Percentiles rank a stretch among this genome's conserved stretches.
Conservation (phyloP, 768 basidiomycete species). For the Podaxis sp. region DNA sequence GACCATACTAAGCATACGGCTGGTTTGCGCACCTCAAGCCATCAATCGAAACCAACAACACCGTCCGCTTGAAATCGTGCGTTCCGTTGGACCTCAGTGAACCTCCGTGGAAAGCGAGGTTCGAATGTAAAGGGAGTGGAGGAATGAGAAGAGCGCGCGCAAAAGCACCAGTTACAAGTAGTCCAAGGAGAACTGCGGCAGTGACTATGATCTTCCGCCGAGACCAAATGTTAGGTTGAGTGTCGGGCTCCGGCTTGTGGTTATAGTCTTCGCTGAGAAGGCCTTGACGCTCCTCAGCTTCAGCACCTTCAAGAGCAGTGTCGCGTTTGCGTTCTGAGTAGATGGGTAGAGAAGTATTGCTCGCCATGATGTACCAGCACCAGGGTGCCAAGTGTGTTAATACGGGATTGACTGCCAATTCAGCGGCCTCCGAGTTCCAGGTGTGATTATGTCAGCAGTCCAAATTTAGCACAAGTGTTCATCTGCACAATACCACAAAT, state of each 20-base stretch:
- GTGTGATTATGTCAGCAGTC: conserved; percentile 3
- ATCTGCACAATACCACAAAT: neutral
- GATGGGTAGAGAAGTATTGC: neutral
- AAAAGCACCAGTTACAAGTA: conserved; percentile 44
- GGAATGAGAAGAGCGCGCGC: conserved; percentile 33
- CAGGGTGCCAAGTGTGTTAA: neutral
- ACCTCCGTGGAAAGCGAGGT: conserved; percentile 35
- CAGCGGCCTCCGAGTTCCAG: neutral
- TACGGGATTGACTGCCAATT: neutral
- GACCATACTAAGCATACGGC: neutral
- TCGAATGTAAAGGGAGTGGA: neutral
- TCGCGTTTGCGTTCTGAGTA: neutral
- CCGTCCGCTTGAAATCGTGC: conserved; percentile 77
- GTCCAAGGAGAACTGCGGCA: conserved; percentile 38
- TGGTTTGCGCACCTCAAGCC: conserved; percentile 60
- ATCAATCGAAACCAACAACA: conserved; percentile 85
- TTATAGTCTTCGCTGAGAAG: conserved; percentile 34
- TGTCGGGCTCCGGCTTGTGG: conserved; percentile 24
- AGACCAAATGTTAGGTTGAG: conserved; percentile 32
- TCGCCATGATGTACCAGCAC: neutral
- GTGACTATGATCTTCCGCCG: conserved; percentile 36
- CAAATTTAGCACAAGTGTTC: neutral
- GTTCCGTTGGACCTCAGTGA: conserved; percentile 75
- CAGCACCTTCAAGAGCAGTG: neutral
- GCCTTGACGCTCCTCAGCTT: conserved; percentile 38